These are phyloP conservation scores for Magnaporthiopsis poae DNA, from an alignment of 2,329 filamentous ascomycete species.

Conservation along the genomic window DNA sequence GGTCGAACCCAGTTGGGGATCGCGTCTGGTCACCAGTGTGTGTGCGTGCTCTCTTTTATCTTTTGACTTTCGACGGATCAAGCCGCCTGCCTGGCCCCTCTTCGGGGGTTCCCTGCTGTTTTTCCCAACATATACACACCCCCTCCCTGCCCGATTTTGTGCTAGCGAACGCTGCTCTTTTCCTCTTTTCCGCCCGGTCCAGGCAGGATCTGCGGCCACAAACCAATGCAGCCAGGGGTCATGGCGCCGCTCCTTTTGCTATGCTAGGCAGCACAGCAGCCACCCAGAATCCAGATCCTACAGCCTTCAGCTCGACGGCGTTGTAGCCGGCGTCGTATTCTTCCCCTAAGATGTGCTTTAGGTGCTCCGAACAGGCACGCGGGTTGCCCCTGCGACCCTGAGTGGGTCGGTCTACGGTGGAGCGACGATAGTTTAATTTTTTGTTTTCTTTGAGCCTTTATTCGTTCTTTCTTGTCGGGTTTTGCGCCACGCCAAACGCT, in stretches of 20 bases:
- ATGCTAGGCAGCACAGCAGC: not conserved
- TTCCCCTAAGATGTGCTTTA: not conserved
- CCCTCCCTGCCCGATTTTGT: not conserved
- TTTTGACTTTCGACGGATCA: not conserved
- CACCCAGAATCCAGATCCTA: not conserved
- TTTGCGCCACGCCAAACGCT: not conserved
- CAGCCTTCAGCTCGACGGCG: not conserved
- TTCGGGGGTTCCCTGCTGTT: not conserved
- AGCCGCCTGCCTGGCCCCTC: not conserved
- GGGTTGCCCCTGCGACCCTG: not conserved
- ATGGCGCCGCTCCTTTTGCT: not conserved
- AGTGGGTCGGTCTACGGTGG: not conserved
- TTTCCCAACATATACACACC: too few relatives aligned
- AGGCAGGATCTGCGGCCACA: not conserved
- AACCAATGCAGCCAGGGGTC: too few relatives aligned
- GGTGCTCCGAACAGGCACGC: not conserved
- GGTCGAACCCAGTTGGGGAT: too few relatives aligned
- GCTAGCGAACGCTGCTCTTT: not conserved
- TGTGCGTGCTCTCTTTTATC: not conserved
- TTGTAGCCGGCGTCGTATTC: not conserved
- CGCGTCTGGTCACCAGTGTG: too few relatives aligned
- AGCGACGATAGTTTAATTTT: not conserved
- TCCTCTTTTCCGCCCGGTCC: not conserved
- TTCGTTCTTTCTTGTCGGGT: not conserved
- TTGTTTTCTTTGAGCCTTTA: not conserved